Conservation (phyloP, 192 early-diverging fungal species). For the Entomortierella lignicola region DNA sequence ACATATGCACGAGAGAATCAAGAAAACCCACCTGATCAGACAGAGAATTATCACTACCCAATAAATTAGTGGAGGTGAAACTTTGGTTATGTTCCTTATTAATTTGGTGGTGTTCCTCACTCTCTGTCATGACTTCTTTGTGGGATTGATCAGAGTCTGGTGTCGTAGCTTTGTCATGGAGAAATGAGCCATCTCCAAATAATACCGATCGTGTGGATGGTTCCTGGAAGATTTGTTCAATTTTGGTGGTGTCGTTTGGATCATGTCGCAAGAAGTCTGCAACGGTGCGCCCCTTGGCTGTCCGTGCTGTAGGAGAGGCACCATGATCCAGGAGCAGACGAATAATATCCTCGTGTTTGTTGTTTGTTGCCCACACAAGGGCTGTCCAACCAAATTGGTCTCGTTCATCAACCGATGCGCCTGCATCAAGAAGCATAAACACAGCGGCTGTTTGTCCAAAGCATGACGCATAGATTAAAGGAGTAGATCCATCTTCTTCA, state of each 20-base stretch:
- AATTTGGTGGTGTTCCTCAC: slow-evolving; percentile 19
- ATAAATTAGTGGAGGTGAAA: neutral
- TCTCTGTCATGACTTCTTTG: slow-evolving; percentile 26
- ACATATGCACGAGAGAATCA: neutral
- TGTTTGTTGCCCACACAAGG: slow-evolving; percentile 92
- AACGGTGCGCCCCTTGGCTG: slow-evolving; percentile 76
- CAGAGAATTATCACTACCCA: neutral
- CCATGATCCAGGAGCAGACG: slow-evolving; percentile 81
- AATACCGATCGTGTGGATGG: slow-evolving; percentile 17
- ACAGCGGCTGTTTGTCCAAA: slow-evolving; percentile 84
- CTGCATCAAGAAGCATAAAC: slow-evolving; percentile 73
- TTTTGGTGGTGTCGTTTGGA: slow-evolving; percentile 59
- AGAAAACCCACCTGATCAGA: slow-evolving; percentile 30
- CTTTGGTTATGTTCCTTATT: slow-evolving; percentile 3
- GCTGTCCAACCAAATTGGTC: slow-evolving; percentile 91
- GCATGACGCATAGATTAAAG: slow-evolving; percentile 89
- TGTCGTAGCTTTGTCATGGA: neutral
- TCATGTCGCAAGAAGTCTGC: slow-evolving; percentile 72
- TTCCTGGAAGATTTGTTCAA: slow-evolving; percentile 59
- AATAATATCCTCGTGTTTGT: slow-evolving; percentile 79
- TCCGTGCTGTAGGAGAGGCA: slow-evolving; percentile 73
- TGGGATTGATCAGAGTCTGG: neutral
- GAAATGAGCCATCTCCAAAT: neutral
- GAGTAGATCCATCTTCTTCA: slow-evolving; percentile 89
- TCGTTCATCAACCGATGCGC: slow-evolving; percentile 78